Conservation (phyloP, 108 stramenopile genomes). For the Cyclotella atomus region DNA sequence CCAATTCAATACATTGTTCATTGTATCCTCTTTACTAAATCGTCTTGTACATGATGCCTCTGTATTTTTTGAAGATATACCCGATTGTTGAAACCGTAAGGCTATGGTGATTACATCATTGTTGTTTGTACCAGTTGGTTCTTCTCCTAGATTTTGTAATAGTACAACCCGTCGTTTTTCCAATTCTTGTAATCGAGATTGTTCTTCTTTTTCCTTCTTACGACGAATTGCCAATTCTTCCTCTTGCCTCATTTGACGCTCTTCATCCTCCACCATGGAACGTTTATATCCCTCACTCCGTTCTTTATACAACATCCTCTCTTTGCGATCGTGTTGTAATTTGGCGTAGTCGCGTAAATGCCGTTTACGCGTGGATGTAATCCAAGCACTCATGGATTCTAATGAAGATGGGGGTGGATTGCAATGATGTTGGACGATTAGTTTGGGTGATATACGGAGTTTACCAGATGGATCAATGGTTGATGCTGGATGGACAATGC, state of each 20-base stretch:
- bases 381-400: slow-evolving; percentile 65
- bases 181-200: slow-evolving; percentile 36
- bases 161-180: slow-evolving; percentile 57
- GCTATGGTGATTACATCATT: slow-evolving; percentile 64
- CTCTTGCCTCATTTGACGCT: slow-evolving; percentile 42
- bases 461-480: slow-evolving; percentile 26
- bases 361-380: slow-evolving; percentile 69
- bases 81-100: slow-evolving; percentile 55
- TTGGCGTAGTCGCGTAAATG: slow-evolving; percentile 65
- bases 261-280: slow-evolving; percentile 57
- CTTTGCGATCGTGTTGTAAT: slow-evolving; percentile 62
- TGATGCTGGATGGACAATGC: slow-evolving; percentile 62
- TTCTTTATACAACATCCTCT: slow-evolving; percentile 56
- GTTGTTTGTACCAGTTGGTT: slow-evolving; percentile 52
- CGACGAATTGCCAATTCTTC: slow-evolving; percentile 19
- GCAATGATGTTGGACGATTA: slow-evolving; percentile 84
- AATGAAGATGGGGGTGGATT: slow-evolving; percentile 66
- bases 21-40: slow-evolving; percentile 52
- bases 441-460: slow-evolving; percentile 27
- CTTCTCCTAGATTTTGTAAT: slow-evolving; percentile 57
- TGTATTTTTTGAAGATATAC: slow-evolving; percentile 42
- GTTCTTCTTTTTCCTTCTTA: slow-evolving; percentile 47
- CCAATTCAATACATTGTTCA: slow-evolving; percentile 80
- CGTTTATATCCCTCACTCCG: slow-evolving; percentile 66
- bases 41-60: slow-evolving; percentile 36